Base-by-base conservation (phyloP, 345 rosid species). In the Raphanus sativus region DNA sequence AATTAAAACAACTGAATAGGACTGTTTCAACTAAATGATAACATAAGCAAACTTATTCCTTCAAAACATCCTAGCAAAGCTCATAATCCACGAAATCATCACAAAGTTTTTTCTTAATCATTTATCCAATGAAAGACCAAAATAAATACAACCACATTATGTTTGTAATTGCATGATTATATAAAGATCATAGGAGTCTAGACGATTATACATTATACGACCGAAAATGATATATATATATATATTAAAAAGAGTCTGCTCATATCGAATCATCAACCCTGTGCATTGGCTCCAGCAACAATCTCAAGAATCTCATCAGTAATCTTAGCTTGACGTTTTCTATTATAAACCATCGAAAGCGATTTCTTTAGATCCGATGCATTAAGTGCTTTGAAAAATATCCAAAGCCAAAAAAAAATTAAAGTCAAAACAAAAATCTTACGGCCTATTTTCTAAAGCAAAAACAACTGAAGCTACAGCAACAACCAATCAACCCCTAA, bases 261-360 rank as follows among this genome's bases (percentile, higher is more conserved):
- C 59, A 25, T 13, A 54, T 70, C 65, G 54, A 63, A 56, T 65
- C 84, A 91, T 21, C 21, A 21, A 70, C 2, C 56, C 76, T 88
- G 78, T 38, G 98, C 97, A 71, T 89, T 69, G 65, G 97, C 97
- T 75, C 98, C 98, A 5, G 98, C 94, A 67, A 92, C 89, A 80
- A 94, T 90, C 84, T 94, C 97, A 90, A 94, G 83, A n/a, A 94
- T 90, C 77, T 94, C 98, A 15, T 95, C 98, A 0, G 97, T 94
- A 71, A 94, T 90, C 83, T 94, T 94, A 17, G 98, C 98, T 80
- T 94, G 98, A 45, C 98, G 94, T 82, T 85, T 65, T 80, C 98
- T 75, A 69, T 94, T 94, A 79, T 94, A 94, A 69, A 82, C 68
- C 0, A 40, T 73, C 1, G 97, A 90, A 65, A 92, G 86, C 8